phyloP scores from a whole-genome alignment of 1,139 yeast genomes.

The Sugiyamaella japonica region DNA sequence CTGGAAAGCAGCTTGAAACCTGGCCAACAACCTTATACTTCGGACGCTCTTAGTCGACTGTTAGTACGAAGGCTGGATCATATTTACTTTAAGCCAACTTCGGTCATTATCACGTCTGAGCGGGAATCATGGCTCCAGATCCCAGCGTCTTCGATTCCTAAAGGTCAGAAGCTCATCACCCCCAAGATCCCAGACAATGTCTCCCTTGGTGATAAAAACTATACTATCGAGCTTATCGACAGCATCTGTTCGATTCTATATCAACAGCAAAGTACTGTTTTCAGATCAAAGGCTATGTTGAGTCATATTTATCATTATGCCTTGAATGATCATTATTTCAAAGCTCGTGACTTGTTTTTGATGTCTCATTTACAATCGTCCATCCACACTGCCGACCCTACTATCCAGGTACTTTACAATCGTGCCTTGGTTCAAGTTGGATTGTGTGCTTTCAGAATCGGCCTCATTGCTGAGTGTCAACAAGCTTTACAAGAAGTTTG shows the following conservation, averaged over 20 bases:
- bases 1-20: slow-evolving; percentile 62
- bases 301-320: slow-evolving; percentile 90
- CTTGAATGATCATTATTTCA: slow-evolving; percentile 74
- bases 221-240: slow-evolving; percentile 60
- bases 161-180: slow-evolving; percentile 31
- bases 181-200: slow-evolving; percentile 35
- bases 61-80: slow-evolving; percentile 87
- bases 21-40: slow-evolving; percentile 42
- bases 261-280: slow-evolving; percentile 63
- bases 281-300: slow-evolving; percentile 81
- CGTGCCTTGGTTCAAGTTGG: slow-evolving; percentile 96
- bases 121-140: slow-evolving; percentile 64
- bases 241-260: slow-evolving; percentile 64
- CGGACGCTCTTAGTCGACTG: slow-evolving; percentile 58
- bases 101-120: slow-evolving; percentile 70
- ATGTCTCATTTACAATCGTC: slow-evolving; percentile 80
- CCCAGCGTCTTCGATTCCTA: slow-evolving; percentile 28
- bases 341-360: slow-evolving; percentile 86
- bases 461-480: slow-evolving; percentile 83
- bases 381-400: slow-evolving; percentile 80
- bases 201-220: slow-evolving; percentile 33
- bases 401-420: slow-evolving; percentile 88
- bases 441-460: slow-evolving; percentile 89
- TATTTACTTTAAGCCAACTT: slow-evolving; percentile 86
- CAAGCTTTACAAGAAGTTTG: slow-evolving; percentile 87